Percentiles rank a stretch among this genome's conserved stretches.
phyloP scores from a whole-genome alignment of 177 flowering plant species.

The Telopea speciosissima region DNA sequence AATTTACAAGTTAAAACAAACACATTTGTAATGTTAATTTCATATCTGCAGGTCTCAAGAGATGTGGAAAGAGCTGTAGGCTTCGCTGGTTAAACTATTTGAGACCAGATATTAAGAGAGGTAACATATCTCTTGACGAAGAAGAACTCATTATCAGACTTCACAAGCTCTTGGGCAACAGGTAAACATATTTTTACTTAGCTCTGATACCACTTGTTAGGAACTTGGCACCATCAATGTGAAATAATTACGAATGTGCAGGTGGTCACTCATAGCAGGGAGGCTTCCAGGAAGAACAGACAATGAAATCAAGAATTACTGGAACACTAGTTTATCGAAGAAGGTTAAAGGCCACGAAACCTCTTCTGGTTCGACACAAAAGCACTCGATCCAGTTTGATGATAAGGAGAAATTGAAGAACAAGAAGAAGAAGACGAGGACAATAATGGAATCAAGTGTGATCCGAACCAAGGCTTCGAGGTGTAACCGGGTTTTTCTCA shows the following conservation, averaged over 20 bases:
- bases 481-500: constrained; percentile 21
- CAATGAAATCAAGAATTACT: constrained; percentile 43
- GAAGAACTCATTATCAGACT: constrained; percentile 18
- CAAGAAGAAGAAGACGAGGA: neutral
- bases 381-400: neutral
- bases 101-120: constrained; percentile 12
- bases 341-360: constrained; percentile 7
- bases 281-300: constrained; percentile 42
- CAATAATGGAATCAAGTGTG: constrained; percentile 6
- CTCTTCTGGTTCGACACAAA: neutral
- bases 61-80: constrained; percentile 22
- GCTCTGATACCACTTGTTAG: too few relatives aligned
- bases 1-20: too few relatives aligned
- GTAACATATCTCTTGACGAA: constrained; percentile 15
- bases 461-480: constrained; percentile 27
- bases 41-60: constrained; percentile 25
- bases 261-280: constrained; percentile 45
- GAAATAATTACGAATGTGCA: too few relatives aligned
- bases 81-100: constrained; percentile 16
- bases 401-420: too few relatives aligned
- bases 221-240: too few relatives aligned
- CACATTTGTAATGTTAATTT: neutral
- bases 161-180: constrained; percentile 15
- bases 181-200: too few relatives aligned
- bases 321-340: constrained; percentile 34